Base-by-base conservation (phyloP, 2,329 filamentous ascomycete species). In the Xylariaceae sp. region DNA sequence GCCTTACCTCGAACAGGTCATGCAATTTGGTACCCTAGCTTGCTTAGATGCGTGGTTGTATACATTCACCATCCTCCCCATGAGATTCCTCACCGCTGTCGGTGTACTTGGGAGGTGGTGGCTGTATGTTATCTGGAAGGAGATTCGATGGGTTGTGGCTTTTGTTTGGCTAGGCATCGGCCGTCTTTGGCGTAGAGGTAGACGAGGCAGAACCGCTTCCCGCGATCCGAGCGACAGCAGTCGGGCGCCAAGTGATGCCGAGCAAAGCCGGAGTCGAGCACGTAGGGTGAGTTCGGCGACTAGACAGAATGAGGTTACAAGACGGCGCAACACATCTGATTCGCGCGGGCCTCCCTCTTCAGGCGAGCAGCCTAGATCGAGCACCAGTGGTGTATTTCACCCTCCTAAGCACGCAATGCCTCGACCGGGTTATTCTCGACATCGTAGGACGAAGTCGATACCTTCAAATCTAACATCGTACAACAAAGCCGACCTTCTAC, bases 21-120 rank as follows among this genome's bases (percentile, higher is more conserved):
- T 99, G 4, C 84, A 85, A 56, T 97, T 99, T 72, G 94, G 94
- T 5, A 86, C 89, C 0, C 73, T 97, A 35, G 91, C 92, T 5
- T 99, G 94, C 71, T 77, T 99, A 4, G 94, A 99, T 69, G 88
- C 92, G 1, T 99, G 92, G 91, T 80, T 99, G 1, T 94, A 96
- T 72, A 95, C 90, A 0, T 95, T 99, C 64, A 99, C 94, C 0
- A 96, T 99, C 44, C 76, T 99, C 0, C 94, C 94, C 0, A 79
- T 99, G 56, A 83, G 94, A 2, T 97, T 99, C 64, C 70, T 88
- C 51, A 87, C 91, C 55, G 92, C 94, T 1, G 65, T 92, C 0
- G 83, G 83, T 26, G 84, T 97, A 2, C 73, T 99, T 30, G 70
- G 84, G 7, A 80, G 82, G 57, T 97, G 91, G 80, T 95, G 89